Base-by-base conservation (phyloP, 225 moss, liverwort and hornwort species). In the Bryoerythrophyllum caledonicum region DNA sequence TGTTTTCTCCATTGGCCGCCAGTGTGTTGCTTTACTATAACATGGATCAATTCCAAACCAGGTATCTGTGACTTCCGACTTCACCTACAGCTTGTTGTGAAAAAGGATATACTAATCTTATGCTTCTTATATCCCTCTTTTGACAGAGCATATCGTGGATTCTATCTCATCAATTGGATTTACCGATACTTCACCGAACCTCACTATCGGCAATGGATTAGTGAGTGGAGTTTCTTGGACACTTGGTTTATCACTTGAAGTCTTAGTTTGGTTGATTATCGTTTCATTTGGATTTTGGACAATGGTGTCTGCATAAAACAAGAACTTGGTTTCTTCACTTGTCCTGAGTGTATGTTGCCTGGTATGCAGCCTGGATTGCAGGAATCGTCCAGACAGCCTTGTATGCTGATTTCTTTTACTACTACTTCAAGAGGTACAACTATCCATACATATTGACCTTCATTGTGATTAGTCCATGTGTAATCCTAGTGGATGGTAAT, bases 131-230 rank as follows among this genome's bases (percentile, higher is more conserved):
- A n/a, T n/a, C n/a, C n/a, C n/a, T 63, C 38, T 70, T 67, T 72
- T 62, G 53, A 63, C 87, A 90, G 90, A 63, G 86, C 89, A 37
- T 96, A 96, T 63, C 91, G 93, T 61, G 96, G 87, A 32, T 78
- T 96, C 60, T 96, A 96, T 82, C 81, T 96, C 23, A 37, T 96
- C 46, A 96, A 96, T 74, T 96, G 96, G 96, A 84, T 96, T 41
- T 96, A 93, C 60, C 96, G 96, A 52, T 96, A 75, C 74, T 72
- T 96, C 63, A 93, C 96, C 9, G 91, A 96, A 59, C 28, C 3
- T 25, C 78, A 82, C 43, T 96, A 93, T 67, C 89, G 88, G 28
- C 83, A 87, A 80, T 91, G 95, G 88, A 90, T 95, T 73, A 91
- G 93, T 87, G 75, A 90, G 32, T 11, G 14, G 26, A 27, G 19